These are phyloP conservation scores for Ilyonectria destructans DNA, from an alignment of 2,329 filamentous ascomycete species.

Conservation along the genomic window DNA sequence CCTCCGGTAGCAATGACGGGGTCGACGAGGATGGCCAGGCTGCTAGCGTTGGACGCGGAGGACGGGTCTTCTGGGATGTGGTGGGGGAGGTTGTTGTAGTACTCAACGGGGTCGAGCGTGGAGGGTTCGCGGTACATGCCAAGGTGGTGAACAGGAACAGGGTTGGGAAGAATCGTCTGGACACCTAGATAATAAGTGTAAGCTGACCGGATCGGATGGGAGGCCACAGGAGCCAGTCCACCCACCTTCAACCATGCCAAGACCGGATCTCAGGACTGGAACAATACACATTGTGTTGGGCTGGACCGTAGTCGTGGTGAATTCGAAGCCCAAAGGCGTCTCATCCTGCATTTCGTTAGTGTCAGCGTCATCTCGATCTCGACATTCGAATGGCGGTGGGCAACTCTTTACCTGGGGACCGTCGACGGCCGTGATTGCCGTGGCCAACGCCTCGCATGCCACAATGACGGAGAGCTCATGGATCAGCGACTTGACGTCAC, in stretches of 20 bases:
- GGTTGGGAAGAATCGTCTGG: conserved; percentile 84
- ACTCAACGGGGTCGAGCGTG: conserved; percentile 91
- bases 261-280: conserved; percentile 91
- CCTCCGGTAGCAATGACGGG: conserved; percentile 95
- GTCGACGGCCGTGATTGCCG: conserved; percentile 70
- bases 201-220: conserved; percentile 1
- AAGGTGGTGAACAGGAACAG: conserved; percentile 91
- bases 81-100: conserved; percentile 97
- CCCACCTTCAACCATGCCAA: conserved; percentile 90
- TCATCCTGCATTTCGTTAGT: conserved; percentile 69
- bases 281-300: conserved; percentile 84
- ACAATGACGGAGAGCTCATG: conserved; percentile 91
- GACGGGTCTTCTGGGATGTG: conserved; percentile 65
- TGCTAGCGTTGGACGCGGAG: conserved; percentile 59
- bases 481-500: conserved; percentile 86
- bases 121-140: conserved; percentile 93
- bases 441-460: conserved; percentile 84
- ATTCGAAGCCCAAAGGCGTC: conserved; percentile 85
- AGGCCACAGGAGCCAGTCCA: conserved; percentile 19
- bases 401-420: conserved; percentile 74
- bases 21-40: conserved; percentile 87
- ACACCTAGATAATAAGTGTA: conserved; percentile 69
- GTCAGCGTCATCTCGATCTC: conserved; percentile 15
- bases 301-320: conserved; percentile 75
- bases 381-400: background rate